Evolutionary conservation across 495 filamentous ascomycete genomes (phyloP).

Genomic region (Pyronema domesticum): DNA sequence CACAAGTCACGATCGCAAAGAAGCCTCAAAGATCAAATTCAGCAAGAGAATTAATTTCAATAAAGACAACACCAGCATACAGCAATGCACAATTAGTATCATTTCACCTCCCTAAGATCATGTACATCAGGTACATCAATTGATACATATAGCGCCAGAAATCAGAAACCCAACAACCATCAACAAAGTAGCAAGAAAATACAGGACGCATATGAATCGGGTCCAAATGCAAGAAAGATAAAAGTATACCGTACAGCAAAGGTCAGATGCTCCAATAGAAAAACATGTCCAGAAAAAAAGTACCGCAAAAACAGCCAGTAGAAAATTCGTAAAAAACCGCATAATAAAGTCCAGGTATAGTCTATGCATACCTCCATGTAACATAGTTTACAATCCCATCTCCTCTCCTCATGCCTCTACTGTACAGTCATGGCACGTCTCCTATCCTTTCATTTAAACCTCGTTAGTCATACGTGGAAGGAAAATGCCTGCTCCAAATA

Average conservation of each 20-base stretch:
- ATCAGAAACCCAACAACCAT: not conserved
- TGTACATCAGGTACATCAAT: not conserved
- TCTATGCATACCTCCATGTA: conserved; percentile 5
- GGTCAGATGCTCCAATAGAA: conserved; percentile 3
- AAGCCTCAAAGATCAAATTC: not conserved
- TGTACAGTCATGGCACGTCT: conserved; percentile 5
- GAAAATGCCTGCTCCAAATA: conserved; percentile 2
- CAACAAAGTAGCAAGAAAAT: not conserved
- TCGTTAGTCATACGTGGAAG: not conserved
- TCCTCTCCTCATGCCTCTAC: conserved; percentile 1
- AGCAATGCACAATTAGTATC: too few relatives aligned
- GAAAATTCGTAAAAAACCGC: conserved; percentile 3
- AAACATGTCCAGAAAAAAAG: conserved; percentile 5
- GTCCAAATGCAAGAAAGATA: conserved; percentile 4
- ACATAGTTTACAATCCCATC: conserved; percentile 6
- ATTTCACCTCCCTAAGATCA: too few relatives aligned
- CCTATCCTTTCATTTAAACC: conserved; percentile 1
- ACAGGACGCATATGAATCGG: not conserved
- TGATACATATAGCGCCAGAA: conserved; percentile 3
- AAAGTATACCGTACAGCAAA: conserved; percentile 7
- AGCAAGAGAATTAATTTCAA: too few relatives aligned
- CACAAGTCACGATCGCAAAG: too few relatives aligned
- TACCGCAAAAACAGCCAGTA: not conserved
- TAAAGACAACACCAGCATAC: too few relatives aligned
- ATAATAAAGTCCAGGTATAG: conserved; percentile 1